Evolutionary conservation across 2,329 filamentous ascomycete species (phyloP).

Genomic region (Fusarium napiforme): DNA sequence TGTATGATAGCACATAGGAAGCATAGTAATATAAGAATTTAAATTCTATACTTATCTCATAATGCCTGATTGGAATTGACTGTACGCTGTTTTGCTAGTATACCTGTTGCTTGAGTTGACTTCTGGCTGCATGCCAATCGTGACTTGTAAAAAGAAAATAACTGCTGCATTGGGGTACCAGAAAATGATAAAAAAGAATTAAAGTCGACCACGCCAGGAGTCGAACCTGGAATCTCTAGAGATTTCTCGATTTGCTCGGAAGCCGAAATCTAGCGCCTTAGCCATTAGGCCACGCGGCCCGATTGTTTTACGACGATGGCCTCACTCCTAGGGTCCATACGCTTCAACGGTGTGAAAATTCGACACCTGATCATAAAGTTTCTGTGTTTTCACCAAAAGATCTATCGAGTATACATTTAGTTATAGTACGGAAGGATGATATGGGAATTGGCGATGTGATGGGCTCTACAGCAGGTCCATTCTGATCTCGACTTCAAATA

Average conservation of each 20-base stretch:
- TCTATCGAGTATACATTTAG: background rate
- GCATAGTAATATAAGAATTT: too few species aligned
- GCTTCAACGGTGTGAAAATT: fast-evolving
- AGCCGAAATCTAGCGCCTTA: slow-evolving; percentile 31
- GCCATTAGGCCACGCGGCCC: slow-evolving; percentile 30
- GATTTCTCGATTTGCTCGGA: background rate
- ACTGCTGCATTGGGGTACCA: too few species aligned
- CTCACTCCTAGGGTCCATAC: background rate
- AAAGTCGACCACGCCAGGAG: slow-evolving; percentile 15
- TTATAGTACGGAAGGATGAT: fast-evolving
- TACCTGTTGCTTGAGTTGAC: too few species aligned
- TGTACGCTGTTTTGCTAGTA: too few species aligned
- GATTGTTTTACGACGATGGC: background rate
- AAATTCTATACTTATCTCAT: too few species aligned
- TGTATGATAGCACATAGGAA: fast-evolving
- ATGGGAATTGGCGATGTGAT: fast-evolving
- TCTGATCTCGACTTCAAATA: too few species aligned
- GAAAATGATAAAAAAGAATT: background rate
- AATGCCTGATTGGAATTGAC: background rate
- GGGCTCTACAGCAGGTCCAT: background rate
- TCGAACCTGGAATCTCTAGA: slow-evolving; percentile 32
- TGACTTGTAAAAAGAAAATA: too few species aligned
- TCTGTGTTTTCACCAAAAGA: fast-evolving
- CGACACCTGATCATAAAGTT: too few species aligned
- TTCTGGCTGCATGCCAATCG: too few species aligned